Base-by-base conservation (phyloP, 208 protist species). In the Lotmaria passim region DNA sequence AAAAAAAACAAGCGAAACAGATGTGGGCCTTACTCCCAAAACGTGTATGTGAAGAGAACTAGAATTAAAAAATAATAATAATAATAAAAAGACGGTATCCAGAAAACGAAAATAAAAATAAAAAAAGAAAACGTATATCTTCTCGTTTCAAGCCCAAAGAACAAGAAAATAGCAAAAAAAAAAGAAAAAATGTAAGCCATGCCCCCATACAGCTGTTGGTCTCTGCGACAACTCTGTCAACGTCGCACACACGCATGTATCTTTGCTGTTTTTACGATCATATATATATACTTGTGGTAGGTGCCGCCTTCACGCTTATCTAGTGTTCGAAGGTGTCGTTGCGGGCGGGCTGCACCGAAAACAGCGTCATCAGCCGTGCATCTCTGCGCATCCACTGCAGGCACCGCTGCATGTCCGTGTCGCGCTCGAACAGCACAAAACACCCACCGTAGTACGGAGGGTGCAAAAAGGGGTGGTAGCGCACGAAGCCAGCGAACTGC, bases 341-440 rank as follows among this genome's bases (percentile, higher is more conserved):
- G 8, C 79, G 61, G 0, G 87, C 81, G 33, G 86, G 81, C 46
- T 82, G 48, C 14, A 90, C 81, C 17, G 57, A 24, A 51, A 89
- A 63, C 3, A 81, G 28, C 15, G 33, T 41, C 62, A 47, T 56
- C 17, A 88, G 33, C 28, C 62, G 51, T 23, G 44, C 64, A 1
- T 85, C 65, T 33, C 53, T 44, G 31, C 75, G 55, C 66, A 89
- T 65, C 88, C 81, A 90, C 56, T 73, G 65, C 61, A 88, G 46
- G 66, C 88, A 93, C 47, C 67, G 74, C 23, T 55, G 71, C 53
- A 85, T 83, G 69, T 80, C 72, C 26, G 62, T 56, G 10, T 62
- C 33, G n/a, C 70, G 61, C 36, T 81, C 65, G 62, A 93, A 93
- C 10, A 73, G 60, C 55, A 93, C 76, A 69, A 93, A 89, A 46